These are phyloP conservation scores for Blastomyces percursus DNA, from an alignment of 2,329 filamentous ascomycete species.

Conservation along the genomic window DNA sequence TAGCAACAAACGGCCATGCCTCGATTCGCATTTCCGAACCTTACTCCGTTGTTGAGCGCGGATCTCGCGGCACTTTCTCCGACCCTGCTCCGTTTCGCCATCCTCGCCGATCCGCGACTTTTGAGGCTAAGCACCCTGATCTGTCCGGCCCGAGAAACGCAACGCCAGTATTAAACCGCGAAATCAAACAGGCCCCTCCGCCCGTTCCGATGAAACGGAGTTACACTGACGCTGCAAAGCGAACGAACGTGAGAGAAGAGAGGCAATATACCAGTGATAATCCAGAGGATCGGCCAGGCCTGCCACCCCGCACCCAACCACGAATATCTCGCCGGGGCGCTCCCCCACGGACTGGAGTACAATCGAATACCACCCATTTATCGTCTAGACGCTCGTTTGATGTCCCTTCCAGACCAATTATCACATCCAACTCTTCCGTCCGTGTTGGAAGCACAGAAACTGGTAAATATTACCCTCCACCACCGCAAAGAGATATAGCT, in stretches of 20 bases:
- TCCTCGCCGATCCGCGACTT: conserved; percentile 12
- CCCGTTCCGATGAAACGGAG: conserved; percentile 18
- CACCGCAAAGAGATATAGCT: conserved; percentile 22
- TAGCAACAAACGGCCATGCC: conserved; percentile 1
- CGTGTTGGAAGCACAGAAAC: conserved; percentile 11
- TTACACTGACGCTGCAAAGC: conserved; percentile 18
- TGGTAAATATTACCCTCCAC: conserved; percentile 21
- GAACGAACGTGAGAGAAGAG: conserved; percentile 15
- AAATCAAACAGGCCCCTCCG: conserved; percentile 11
- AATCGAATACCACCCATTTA: background rate
- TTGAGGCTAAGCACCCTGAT: conserved; percentile 17
- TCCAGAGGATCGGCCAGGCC: conserved; percentile 38
- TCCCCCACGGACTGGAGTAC: conserved; percentile 5
- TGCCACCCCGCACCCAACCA: conserved; percentile 33
- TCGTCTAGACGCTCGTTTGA: conserved; percentile 11
- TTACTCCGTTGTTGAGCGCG: conserved; percentile 5
- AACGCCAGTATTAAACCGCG: conserved; percentile 21
- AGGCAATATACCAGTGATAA: conserved; percentile 19
- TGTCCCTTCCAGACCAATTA: conserved; percentile 5
- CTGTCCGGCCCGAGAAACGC: conserved; percentile 23
- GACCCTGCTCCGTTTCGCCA: background rate
- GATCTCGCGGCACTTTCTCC: background rate
- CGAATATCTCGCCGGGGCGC: conserved; percentile 11
- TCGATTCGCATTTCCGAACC: conserved; percentile 3
- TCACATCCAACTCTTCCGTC: background rate